These are phyloP conservation scores for Helicostylum pulchrum DNA, from an alignment of 192 early-diverging fungal species.

Conservation along the genomic window DNA sequence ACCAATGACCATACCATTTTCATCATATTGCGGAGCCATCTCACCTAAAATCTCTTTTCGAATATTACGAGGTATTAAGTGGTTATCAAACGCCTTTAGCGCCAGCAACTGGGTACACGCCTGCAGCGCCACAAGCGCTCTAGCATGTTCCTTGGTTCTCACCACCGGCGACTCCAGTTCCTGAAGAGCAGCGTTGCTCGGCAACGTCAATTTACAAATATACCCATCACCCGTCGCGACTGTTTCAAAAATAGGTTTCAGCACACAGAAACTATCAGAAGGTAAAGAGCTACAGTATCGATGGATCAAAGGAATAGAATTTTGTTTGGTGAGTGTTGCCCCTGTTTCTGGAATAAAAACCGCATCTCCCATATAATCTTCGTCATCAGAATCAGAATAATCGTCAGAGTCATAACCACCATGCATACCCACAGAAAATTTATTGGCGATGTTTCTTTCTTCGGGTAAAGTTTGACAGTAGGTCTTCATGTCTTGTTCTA, in stretches of 20 bases:
- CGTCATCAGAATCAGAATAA: slow-evolving; percentile 36
- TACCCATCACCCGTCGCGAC: slow-evolving; percentile 31
- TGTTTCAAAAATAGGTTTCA: slow-evolving; percentile 53
- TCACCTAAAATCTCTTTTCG: slow-evolving; percentile 21
- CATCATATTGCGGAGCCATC: slow-evolving; percentile 19
- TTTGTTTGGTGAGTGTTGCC: slow-evolving; percentile 68
- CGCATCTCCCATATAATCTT: slow-evolving; percentile 41
- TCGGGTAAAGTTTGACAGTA: slow-evolving; percentile 54
- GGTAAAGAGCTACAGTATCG: slow-evolving; percentile 75
- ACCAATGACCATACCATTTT: slow-evolving; percentile 29
- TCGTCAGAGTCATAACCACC: slow-evolving; percentile 17
- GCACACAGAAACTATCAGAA: slow-evolving; percentile 53
- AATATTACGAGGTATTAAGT: slow-evolving; percentile 57
- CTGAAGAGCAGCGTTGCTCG: slow-evolving; percentile 62
- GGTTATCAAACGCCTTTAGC: slow-evolving; percentile 67
- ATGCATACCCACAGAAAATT: slow-evolving; percentile 17
- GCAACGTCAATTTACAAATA: slow-evolving; percentile 52
- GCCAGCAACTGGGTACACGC: slow-evolving; percentile 68
- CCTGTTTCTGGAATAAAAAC: slow-evolving; percentile 63
- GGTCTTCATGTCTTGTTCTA: slow-evolving; percentile 59
- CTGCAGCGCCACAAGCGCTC: slow-evolving; percentile 67
- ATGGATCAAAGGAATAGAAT: slow-evolving; percentile 61
- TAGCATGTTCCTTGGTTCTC: slow-evolving; percentile 61
- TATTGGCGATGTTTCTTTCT: slow-evolving; percentile 32
- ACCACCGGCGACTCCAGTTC: slow-evolving; percentile 46